Base-by-base conservation (phyloP, 805 yeast species). In the Lachancea dasiensis region DNA sequence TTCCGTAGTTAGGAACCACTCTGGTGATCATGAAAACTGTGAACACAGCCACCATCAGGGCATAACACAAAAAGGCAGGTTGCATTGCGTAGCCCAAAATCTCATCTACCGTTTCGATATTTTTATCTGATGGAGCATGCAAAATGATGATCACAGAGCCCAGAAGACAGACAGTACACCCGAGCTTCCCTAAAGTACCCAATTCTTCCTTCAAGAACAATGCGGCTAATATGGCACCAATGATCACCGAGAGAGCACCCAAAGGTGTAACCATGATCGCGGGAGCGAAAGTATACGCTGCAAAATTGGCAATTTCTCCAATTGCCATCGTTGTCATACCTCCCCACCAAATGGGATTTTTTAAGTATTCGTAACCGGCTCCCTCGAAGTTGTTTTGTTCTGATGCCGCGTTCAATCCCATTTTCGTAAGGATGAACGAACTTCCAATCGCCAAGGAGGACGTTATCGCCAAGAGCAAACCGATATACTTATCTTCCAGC, bases 121-220 rank as follows among this genome's bases (percentile, higher is more conserved):
- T 95, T 61, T 82, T 84, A 61, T 86, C 96, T n/a, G 87, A 86
- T 18, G 96, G 96, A 20, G 96, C 96, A 56, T 86, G 95, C 42
- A 86, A 65, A 16, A 86, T 87, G 43, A 86, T 87, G 41, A 86
- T 82, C 15, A 86, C 86, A 2, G 94, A 79, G 1, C 96, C 96
- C 56, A 87, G 69, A 36, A 86, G 62, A 58, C 96, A 86, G 38
- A 86, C 82, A 19, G 95, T 94, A 65, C 95, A 87, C 3, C 96
- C 96, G 80, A 87, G 74, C 60, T 81, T 83, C 10, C 96, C 96
- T 51, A 86, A 67, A 7, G 82, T 74, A 1, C 96, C 96, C 43
- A 86, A 72, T 53, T 86, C 92, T 59, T 86, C 96, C 53, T 82
- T 81, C 47, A 86, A 66, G 54, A 86, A 86, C 3, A 86, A 58